These are phyloP conservation scores for Ogataea henricii DNA, from an alignment of 805 yeast genomes.

Conservation along the genomic window DNA sequence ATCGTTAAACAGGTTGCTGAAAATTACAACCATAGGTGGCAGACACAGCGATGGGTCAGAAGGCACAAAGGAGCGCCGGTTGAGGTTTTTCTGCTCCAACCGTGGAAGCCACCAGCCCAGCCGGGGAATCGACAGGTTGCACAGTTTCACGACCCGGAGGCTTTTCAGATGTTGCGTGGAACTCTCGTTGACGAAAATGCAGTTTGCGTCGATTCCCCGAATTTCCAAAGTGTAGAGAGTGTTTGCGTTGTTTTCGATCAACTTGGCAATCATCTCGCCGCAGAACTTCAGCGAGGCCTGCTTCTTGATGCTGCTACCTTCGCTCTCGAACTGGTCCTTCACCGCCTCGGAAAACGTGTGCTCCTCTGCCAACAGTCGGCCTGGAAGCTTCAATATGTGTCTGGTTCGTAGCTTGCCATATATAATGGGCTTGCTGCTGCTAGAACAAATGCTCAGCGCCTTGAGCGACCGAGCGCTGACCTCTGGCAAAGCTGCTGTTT, in stretches of 20 bases:
- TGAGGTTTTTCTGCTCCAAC: constrained; percentile 19
- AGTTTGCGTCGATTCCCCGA: constrained; percentile 25
- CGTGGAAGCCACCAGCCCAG: constrained; percentile 28
- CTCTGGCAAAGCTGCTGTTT: constrained; percentile 7
- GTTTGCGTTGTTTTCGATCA: constrained; percentile 13
- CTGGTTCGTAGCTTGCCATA: constrained; percentile 20
- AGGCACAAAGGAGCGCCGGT: constrained; percentile 13
- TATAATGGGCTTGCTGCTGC: constrained; percentile 15
- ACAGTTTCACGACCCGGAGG: constrained; percentile 18
- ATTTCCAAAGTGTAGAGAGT: constrained; percentile 24
- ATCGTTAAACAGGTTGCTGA: constrained; percentile 39
- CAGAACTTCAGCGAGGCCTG: constrained; percentile 16
- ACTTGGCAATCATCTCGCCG: constrained; percentile 20
- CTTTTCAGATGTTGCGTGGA: constrained; percentile 11
- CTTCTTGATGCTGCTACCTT: constrained; percentile 15
- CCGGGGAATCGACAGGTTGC: constrained; percentile 26
- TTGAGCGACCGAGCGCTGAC: constrained; percentile 10
- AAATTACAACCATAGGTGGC: constrained; percentile 26
- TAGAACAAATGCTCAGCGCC: constrained; percentile 14
- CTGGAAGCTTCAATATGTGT: constrained; percentile 19
- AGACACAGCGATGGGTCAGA: constrained; percentile 14
- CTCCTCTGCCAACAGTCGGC: constrained; percentile 15
- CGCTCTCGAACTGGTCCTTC: constrained; percentile 14
- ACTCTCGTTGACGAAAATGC: constrained; percentile 16
- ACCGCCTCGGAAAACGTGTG: constrained; percentile 13